A percentile compares a stretch with the other conserved stretches of the same genome.
Evolutionary conservation across 2,329 filamentous ascomycete genomes (phyloP).

Genomic region (Penicillium crustosum): DNA sequence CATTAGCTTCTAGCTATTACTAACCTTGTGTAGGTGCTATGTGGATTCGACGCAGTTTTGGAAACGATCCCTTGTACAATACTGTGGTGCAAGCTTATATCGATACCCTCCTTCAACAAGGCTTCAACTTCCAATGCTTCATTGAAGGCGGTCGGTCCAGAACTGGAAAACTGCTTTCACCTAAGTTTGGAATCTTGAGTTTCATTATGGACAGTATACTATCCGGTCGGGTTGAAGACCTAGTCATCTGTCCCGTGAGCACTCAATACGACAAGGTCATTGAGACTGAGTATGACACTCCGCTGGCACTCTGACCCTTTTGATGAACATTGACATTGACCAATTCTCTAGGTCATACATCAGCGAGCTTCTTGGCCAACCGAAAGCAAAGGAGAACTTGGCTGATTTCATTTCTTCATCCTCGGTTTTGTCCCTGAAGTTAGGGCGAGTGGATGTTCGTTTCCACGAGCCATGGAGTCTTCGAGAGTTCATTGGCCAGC

Average conservation of each 20-base stretch:
- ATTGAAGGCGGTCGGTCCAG: constrained; percentile 92
- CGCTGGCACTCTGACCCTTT: not conserved
- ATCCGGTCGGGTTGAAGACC: constrained; percentile 83
- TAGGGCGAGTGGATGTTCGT: constrained; percentile 89
- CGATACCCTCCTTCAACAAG: constrained; percentile 83
- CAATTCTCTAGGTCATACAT: constrained; percentile 69
- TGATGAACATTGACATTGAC: constrained; percentile 13
- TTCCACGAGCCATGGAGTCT: constrained; percentile 98
- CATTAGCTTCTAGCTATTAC: not conserved
- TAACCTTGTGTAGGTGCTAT: constrained; percentile 64
- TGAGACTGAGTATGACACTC: constrained; percentile 68
- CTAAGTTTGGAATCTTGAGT: constrained; percentile 91
- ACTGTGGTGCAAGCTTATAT: constrained; percentile 96
- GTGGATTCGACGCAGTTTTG: constrained; percentile 92
- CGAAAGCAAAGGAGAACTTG: constrained; percentile 93
- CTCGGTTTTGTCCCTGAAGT: constrained; percentile 80
- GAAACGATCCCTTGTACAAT: constrained; percentile 84
- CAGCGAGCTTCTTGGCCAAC: constrained; percentile 85
- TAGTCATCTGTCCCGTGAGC: constrained; percentile 91
- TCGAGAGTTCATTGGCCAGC: constrained; percentile 74
- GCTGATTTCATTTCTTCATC: constrained; percentile 85
- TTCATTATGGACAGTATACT: constrained; percentile 90
- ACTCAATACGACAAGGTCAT: constrained; percentile 99
- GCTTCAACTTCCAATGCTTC: constrained; percentile 95
- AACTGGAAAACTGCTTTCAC: constrained; percentile 88